A percentile compares a stretch with the other conserved stretches of the same genome.
Evolutionary conservation across 306 rosid genomes (phyloP).

Genomic region (Nissolia schottii): DNA sequence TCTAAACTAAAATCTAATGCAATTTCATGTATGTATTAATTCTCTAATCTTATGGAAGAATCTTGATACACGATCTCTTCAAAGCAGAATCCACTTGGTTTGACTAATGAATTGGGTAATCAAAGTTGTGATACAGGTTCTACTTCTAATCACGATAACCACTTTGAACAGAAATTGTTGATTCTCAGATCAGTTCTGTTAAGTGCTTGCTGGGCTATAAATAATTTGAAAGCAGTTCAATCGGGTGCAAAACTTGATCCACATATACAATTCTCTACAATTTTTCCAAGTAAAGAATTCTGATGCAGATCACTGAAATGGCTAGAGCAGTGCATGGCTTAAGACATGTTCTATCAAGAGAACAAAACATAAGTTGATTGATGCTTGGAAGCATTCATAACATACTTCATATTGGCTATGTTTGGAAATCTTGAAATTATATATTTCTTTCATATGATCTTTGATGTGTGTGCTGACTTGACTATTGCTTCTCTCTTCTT

Average conservation of each 20-base stretch:
- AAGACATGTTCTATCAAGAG: constrained; percentile 9
- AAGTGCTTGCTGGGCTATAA: constrained; percentile 44
- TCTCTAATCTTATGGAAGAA: constrained; percentile 28
- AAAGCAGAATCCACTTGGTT: constrained; percentile 43
- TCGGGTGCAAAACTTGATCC: constrained; percentile 43
- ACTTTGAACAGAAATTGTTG: constrained; percentile 61
- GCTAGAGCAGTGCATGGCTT: constrained; percentile 17
- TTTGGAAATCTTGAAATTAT: constrained; percentile 1
- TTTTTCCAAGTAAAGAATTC: constrained; percentile 35
- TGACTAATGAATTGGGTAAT: constrained; percentile 68
- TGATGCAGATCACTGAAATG: constrained; percentile 34
- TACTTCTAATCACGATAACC: constrained; percentile 63
- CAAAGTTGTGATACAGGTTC: constrained; percentile 84
- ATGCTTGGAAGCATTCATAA: constrained; percentile 14
- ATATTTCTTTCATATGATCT: neutral
- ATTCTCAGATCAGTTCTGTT: constrained; percentile 48
- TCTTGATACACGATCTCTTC: constrained; percentile 18
- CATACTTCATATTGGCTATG: neutral
- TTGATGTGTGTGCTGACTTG: neutral
- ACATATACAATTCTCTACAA: constrained; percentile 26
- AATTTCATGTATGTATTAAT: constrained; percentile 36
- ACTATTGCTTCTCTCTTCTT: neutral
- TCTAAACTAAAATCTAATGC: constrained; percentile 66
- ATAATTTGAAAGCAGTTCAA: constrained; percentile 40
- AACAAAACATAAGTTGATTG: constrained; percentile 9